phyloP scores from a whole-genome alignment of 768 basidiomycete species.

The Pleurotus cornucopiae region DNA sequence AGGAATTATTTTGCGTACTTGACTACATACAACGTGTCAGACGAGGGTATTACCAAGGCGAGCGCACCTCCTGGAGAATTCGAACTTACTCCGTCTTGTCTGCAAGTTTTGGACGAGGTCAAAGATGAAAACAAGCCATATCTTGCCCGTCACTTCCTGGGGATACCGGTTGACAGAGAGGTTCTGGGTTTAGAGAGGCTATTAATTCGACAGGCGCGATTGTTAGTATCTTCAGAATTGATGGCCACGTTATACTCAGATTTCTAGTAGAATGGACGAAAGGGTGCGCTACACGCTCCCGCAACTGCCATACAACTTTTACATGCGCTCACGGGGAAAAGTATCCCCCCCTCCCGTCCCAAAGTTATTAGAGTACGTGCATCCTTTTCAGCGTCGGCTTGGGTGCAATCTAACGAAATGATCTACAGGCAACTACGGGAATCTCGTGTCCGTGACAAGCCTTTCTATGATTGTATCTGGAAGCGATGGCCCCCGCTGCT shows the following conservation, averaged over 20 bases:
- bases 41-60: background rate
- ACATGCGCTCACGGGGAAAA: background rate
- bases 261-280: background rate
- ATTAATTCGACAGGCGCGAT: background rate
- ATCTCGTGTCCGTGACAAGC: background rate
- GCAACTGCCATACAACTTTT: background rate
- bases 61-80: background rate
- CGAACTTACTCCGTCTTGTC: background rate
- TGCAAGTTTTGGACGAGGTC: background rate
- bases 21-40: background rate
- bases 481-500: background rate
- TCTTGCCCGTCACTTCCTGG: background rate
- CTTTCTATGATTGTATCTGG: background rate
- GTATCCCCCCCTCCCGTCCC: background rate
- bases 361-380: background rate
- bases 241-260: background rate
- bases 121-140: background rate
- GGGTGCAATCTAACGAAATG: background rate
- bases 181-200: background rate
- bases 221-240: background rate
- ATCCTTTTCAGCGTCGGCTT: background rate
- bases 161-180: background rate
- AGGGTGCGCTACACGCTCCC: background rate
- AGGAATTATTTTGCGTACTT: background rate
- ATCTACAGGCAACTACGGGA: background rate